Percentiles rank a stretch among this genome's conserved stretches.
Conservation (phyloP, 106 monocot genomes). For the Vanilla planifolia region DNA sequence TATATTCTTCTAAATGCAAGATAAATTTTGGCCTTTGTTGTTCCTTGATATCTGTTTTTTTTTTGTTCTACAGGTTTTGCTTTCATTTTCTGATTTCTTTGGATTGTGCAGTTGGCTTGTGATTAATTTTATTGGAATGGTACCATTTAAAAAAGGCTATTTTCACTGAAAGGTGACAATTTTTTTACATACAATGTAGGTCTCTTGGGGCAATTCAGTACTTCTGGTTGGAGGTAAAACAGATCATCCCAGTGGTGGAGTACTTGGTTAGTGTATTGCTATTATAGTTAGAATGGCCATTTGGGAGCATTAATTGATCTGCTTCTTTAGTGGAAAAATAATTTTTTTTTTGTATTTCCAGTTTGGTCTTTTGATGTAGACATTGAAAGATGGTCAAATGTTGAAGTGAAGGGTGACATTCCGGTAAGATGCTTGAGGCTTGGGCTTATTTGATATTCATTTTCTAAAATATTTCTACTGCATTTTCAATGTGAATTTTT, state of each 20-base stretch:
- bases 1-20: no score
- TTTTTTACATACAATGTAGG: conserved; percentile 22
- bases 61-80: no score
- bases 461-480: neutral
- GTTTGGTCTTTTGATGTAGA: conserved; percentile 88
- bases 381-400: conserved; percentile 77
- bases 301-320: neutral
- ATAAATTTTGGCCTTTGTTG: no score
- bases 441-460: neutral
- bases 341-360: conserved; percentile 17
- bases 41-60: no score
- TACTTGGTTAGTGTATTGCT: conserved; percentile 39
- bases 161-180: no score
- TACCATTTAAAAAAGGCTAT: no score
- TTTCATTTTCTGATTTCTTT: no score
- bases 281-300: neutral
- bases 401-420: conserved; percentile 89
- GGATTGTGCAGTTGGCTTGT: no score
- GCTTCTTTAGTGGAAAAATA: neutral
- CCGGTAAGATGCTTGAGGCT: conserved; percentile 46
- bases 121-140: no score
- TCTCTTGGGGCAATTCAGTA: conserved; percentile 73
- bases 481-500: no score
- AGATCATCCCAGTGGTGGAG: conserved; percentile 48
- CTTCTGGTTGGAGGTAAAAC: conserved; percentile 81